phyloP scores from a whole-genome alignment of 164 flowering plant genomes.

The Liquidambar formosana region DNA sequence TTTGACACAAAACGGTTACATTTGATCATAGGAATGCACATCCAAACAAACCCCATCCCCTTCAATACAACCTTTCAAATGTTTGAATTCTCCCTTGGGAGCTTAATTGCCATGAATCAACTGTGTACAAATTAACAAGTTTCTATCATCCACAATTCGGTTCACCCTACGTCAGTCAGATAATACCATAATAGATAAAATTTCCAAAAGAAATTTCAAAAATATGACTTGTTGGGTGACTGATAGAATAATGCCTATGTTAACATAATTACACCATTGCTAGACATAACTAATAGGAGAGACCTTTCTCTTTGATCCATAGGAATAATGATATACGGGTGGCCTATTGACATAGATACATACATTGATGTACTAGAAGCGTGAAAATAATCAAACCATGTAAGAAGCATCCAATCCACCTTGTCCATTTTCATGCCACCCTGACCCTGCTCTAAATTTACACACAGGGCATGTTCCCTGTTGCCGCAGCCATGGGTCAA shows the following conservation, averaged over 20 bases:
- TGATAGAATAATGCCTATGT: neutral
- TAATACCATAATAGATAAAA: neutral
- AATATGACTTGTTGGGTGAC: neutral
- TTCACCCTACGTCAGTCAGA: neutral
- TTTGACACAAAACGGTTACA: too few species aligned
- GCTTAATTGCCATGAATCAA: neutral
- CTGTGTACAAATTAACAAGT: neutral
- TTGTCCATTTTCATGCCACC: conserved; percentile 26
- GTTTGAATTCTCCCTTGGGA: neutral
- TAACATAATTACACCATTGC: too few species aligned
- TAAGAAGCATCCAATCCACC: conserved; percentile 21
- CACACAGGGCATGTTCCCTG: conserved; percentile 55
- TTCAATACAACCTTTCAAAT: neutral
- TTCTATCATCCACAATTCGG: neutral
- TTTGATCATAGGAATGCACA: neutral
- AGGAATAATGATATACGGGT: neutral
- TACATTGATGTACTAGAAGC: neutral
- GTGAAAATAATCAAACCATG: conserved; percentile 26
- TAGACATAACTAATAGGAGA: neutral
- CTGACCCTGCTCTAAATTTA: conserved; percentile 35
- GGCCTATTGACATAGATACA: neutral
- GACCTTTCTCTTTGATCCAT: neutral
- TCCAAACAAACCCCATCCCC: neutral
- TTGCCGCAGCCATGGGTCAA: conserved; percentile 51
- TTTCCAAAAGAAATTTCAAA: neutral